Conservation (phyloP, 768 basidiomycete species). For the Suillus occidentalis region DNA sequence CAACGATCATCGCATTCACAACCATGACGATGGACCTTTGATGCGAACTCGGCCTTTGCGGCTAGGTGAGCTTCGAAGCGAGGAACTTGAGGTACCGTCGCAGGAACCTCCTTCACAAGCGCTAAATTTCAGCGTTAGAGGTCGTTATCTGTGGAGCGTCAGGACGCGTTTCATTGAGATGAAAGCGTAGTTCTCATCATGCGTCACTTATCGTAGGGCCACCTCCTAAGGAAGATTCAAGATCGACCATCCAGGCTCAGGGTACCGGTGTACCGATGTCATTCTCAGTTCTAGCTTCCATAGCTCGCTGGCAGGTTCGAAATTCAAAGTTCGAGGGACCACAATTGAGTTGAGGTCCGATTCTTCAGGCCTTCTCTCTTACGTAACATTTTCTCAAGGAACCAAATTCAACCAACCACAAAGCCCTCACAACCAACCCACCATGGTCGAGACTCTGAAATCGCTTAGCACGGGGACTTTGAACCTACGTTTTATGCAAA, state of each 20-base stretch:
- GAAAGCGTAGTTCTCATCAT: background rate
- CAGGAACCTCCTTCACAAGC: background rate
- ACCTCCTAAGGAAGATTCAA: background rate
- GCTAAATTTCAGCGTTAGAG: background rate
- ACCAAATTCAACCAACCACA: background rate
- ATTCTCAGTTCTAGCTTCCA: background rate
- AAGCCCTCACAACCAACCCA: background rate
- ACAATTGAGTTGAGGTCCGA: background rate
- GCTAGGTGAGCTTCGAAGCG: no score
- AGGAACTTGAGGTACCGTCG: no score
- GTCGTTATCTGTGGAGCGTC: background rate
- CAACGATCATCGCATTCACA: background rate
- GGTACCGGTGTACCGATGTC: background rate
- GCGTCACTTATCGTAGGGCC: background rate
- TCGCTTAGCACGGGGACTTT: slow-evolving; percentile 62
- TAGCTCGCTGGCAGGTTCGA: background rate
- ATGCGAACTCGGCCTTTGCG: no score
- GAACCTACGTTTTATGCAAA: slow-evolving; percentile 73
- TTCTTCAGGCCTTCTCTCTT: background rate
- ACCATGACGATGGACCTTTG: background rate
- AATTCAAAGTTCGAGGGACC: background rate
- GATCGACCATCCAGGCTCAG: background rate
- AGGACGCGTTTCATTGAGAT: background rate
- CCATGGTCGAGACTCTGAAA: slow-evolving; percentile 36
- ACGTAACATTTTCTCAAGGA: slow-evolving; percentile 8